Evolutionary conservation across 2,329 filamentous ascomycete genomes (phyloP).

Genomic region (Myriangium duriaei): DNA sequence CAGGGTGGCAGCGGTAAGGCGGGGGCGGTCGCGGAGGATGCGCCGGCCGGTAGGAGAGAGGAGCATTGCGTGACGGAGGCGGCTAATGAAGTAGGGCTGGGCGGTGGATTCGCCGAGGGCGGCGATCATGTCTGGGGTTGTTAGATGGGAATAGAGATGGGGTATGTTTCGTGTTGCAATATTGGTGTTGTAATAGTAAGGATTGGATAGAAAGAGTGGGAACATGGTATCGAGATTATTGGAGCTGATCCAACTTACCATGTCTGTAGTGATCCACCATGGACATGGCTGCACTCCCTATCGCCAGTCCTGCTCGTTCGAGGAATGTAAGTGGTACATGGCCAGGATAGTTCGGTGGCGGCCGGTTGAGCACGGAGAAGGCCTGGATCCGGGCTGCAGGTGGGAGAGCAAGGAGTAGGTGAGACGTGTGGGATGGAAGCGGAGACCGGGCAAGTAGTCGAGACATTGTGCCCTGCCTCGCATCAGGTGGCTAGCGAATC

Average conservation of each 20-base stretch:
- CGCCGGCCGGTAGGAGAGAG: constrained; percentile 68
- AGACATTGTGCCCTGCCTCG: constrained; percentile 2
- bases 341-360: constrained; percentile 75
- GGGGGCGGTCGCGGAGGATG: constrained; percentile 80
- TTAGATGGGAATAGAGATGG: too few species aligned
- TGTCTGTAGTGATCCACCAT: constrained; percentile 66
- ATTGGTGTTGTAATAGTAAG: background rate
- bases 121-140: constrained; percentile 70
- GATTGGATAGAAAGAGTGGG: background rate
- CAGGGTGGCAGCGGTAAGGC: constrained; percentile 64
- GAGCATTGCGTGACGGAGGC: constrained; percentile 87
- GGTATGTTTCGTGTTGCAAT: constrained; percentile 1
- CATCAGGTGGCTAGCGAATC: too few species aligned
- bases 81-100: constrained; percentile 87
- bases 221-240: background rate
- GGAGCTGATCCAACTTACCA: constrained; percentile 35
- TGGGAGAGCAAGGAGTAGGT: constrained; percentile 19
- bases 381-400: constrained; percentile 27
- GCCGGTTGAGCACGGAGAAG: constrained; percentile 78
- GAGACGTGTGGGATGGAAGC: background rate
- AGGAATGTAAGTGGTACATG: constrained; percentile 76
- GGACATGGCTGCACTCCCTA: constrained; percentile 48
- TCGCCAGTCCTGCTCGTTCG: constrained; percentile 60
- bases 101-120: constrained; percentile 89
- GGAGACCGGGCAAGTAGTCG: background rate